A percentile compares a stretch with the other conserved stretches of the same genome.
Conservation (phyloP, 257 asterid genomes). For the Ajuga chamaepitys region DNA sequence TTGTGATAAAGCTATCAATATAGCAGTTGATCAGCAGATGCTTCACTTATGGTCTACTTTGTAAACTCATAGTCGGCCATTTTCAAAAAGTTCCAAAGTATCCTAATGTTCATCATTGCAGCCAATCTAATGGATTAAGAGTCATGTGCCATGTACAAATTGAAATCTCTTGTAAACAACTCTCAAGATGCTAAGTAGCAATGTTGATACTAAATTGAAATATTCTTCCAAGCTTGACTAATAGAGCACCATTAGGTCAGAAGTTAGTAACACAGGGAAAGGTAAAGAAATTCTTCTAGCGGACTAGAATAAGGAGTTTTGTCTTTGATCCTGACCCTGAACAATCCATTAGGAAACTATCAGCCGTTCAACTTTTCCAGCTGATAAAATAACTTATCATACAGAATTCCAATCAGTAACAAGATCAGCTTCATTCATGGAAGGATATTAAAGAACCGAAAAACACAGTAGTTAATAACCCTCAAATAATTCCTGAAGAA, state of each 20-base stretch:
- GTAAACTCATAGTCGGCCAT: background rate
- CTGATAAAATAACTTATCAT: background rate
- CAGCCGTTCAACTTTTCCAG: background rate
- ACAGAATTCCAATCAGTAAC: background rate
- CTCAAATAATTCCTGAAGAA: slow-evolving; percentile 94
- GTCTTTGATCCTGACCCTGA: background rate
- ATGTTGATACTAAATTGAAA: background rate
- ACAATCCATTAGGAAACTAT: background rate
- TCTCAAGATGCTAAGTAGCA: background rate
- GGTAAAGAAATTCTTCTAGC: too few relatives aligned
- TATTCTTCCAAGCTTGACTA: background rate
- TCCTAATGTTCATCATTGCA: background rate
- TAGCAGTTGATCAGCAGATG: background rate
- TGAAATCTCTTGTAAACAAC: background rate
- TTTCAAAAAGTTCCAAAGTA: background rate
- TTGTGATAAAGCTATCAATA: too few relatives aligned
- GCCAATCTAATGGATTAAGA: background rate
- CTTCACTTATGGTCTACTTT: slow-evolving; percentile 1
- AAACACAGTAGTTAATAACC: too few relatives aligned
- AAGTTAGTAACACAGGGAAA: too few relatives aligned
- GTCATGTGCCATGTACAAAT: background rate
- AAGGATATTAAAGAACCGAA: background rate
- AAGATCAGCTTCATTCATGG: background rate
- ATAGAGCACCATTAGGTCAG: background rate
- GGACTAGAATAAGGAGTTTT: background rate